These are phyloP conservation scores for Ophiostoma montium DNA, from an alignment of 2,329 filamentous ascomycete species.

Conservation along the genomic window DNA sequence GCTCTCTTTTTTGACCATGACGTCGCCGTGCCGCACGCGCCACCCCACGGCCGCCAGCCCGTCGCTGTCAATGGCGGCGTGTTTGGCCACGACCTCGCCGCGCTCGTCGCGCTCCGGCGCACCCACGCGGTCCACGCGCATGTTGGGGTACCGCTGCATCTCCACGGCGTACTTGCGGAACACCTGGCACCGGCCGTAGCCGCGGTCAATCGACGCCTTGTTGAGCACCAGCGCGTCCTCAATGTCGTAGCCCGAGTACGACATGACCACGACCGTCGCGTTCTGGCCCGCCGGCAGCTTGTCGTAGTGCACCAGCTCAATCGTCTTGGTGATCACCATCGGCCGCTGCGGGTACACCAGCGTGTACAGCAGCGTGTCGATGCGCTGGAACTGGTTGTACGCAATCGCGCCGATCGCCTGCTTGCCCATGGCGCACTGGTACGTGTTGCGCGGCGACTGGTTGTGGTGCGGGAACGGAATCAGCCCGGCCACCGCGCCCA, in stretches of 20 bases:
- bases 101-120: slow-evolving; percentile 47
- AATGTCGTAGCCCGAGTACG: slow-evolving; percentile 97
- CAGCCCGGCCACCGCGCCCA: slow-evolving; percentile 87
- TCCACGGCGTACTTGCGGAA: slow-evolving; percentile 86
- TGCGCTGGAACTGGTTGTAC: slow-evolving; percentile 93
- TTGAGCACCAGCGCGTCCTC: slow-evolving; percentile 95
- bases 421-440: slow-evolving; percentile 99
- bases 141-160: slow-evolving; percentile 79
- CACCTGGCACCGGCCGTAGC: slow-evolving; percentile 95
- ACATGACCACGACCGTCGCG: slow-evolving; percentile 97
- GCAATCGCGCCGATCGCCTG: slow-evolving; percentile 98
- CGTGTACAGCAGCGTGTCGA: slow-evolving; percentile 89
- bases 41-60: slow-evolving; percentile 80
- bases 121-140: slow-evolving; percentile 53
- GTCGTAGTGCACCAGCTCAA: slow-evolving; percentile 92
- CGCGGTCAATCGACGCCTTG: slow-evolving; percentile 87
- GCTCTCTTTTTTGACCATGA: slow-evolving; percentile 80
- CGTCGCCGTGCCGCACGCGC: slow-evolving; percentile 62
- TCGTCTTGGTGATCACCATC: slow-evolving; percentile 94
- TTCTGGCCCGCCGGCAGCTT: slow-evolving; percentile 95
- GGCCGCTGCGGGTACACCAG: slow-evolving; percentile 96
- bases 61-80: slow-evolving; percentile 65
- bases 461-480: slow-evolving; percentile 99
- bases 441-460: slow-evolving; percentile 95
- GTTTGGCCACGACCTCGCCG: slow-evolving; percentile 48